phyloP scores from a whole-genome alignment of 306 rosid genomes.

The Senna siamea region DNA sequence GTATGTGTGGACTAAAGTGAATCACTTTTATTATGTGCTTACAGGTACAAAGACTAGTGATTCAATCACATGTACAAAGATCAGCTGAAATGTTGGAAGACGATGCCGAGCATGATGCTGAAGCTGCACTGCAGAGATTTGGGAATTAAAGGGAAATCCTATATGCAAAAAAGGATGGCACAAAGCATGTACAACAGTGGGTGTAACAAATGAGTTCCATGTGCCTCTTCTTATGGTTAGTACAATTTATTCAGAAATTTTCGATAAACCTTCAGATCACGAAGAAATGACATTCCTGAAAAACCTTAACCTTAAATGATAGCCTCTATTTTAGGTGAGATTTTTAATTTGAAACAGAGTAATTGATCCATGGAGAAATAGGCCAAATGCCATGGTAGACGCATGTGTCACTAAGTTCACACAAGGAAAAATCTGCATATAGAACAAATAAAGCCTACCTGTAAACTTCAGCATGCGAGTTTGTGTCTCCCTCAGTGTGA shows the following conservation, averaged over 20 bases:
- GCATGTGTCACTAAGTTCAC: conserved; percentile 2
- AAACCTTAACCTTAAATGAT: conserved; percentile 10
- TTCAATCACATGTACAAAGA: conserved; percentile 95
- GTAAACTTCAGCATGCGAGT: conserved; percentile 98
- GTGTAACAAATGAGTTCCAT: conserved; percentile 26
- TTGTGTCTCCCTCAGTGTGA: conserved; percentile 95
- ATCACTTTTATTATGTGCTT: conserved; percentile 40
- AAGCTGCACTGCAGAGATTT: conserved; percentile 88
- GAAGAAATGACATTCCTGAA: neutral
- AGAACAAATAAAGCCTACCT: conserved; percentile 53
- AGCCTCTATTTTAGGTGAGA: conserved; percentile 12
- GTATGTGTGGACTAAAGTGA: conserved; percentile 1
- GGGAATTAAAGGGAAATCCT: conserved; percentile 37
- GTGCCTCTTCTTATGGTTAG: conserved; percentile 22
- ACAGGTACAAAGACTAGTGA: conserved; percentile 96
- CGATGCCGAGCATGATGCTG: conserved; percentile 96
- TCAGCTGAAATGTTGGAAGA: conserved; percentile 93
- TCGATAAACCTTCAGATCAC: too few species aligned
- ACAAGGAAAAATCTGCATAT: conserved; percentile 14
- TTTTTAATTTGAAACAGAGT: conserved; percentile 16
- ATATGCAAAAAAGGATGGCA: conserved; percentile 34
- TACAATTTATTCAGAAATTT: conserved; percentile 27
- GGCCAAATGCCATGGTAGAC: neutral
- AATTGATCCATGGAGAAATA: conserved; percentile 16
- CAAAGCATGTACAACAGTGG: neutral